Percentiles rank a stretch among this genome's conserved stretches.
Evolutionary conservation across 2,329 filamentous ascomycete genomes (phyloP).

Genomic region (Lasiodiplodia sp.): DNA sequence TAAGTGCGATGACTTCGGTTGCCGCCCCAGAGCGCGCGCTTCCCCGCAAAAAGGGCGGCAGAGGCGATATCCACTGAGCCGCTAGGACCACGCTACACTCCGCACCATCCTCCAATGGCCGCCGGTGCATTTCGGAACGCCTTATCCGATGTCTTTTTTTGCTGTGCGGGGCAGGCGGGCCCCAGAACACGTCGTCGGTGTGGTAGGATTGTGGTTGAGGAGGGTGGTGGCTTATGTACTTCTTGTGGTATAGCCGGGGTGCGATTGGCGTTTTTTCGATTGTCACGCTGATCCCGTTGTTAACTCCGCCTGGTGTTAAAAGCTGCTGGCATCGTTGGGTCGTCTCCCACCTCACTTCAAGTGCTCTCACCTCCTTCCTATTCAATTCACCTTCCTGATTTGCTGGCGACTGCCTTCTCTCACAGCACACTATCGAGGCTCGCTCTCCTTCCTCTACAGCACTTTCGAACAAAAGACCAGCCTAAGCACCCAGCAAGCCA

Average conservation of each 20-base stretch:
- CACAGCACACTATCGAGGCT: background rate
- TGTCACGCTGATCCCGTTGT: conserved; percentile 7
- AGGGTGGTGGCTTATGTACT: background rate
- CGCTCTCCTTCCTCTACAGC: background rate
- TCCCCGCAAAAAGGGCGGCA: conserved; percentile 20
- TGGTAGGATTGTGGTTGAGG: conserved; percentile 16
- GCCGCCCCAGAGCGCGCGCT: background rate
- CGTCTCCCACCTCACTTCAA: background rate
- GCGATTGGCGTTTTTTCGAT: background rate
- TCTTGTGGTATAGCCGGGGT: background rate
- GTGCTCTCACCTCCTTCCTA: background rate
- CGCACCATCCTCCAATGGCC: conserved; percentile 13
- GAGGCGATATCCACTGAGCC: conserved; percentile 6
- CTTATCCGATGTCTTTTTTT: conserved; percentile 14
- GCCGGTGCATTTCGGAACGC: conserved; percentile 4
- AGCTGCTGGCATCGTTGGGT: background rate
- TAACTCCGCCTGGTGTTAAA: background rate
- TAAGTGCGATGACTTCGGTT: background rate
- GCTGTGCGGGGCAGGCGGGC: conserved; percentile 15
- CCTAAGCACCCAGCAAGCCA: background rate
- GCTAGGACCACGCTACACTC: conserved; percentile 21
- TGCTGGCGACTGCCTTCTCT: background rate
- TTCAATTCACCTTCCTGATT: background rate
- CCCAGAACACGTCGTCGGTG: conserved; percentile 9
- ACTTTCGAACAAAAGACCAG: background rate